phyloP scores from a whole-genome alignment of 345 rosid species.

The Alliaria petiolata region DNA sequence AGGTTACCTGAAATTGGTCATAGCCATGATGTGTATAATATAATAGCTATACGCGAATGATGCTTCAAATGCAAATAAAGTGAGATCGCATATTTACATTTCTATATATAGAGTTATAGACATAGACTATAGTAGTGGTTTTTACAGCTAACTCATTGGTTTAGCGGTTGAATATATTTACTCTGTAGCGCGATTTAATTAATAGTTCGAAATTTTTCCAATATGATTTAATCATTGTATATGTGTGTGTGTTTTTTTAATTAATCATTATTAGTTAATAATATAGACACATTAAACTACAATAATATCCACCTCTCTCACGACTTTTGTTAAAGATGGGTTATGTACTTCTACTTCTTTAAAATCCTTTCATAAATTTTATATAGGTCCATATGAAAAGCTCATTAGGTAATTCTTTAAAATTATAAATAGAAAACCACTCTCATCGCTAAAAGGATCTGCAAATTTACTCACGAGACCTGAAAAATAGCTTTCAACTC shows the following conservation, averaged over 20 bases:
- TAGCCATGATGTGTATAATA: conserved; percentile 7
- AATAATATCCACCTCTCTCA: not conserved
- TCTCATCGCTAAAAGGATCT: no score
- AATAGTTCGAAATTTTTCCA: not conserved
- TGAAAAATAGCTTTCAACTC: no score
- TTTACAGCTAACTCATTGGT: not conserved
- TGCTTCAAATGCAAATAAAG: conserved; percentile 5
- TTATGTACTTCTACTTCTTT: no score
- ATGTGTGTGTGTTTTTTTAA: no score
- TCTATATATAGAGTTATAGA: no score
- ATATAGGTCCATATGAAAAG: no score
- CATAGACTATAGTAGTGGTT: not conserved
- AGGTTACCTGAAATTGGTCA: conserved; percentile 23
- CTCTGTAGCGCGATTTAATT: not conserved
- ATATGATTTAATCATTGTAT: not conserved
- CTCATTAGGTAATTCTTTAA: no score
- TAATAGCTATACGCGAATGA: not conserved
- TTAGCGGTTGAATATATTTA: not conserved
- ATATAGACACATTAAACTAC: not conserved
- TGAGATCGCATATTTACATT: not conserved
- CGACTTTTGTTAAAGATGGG: not conserved
- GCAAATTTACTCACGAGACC: no score
- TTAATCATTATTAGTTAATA: not conserved
- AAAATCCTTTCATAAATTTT: no score
- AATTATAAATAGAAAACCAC: no score